phyloP scores from a whole-genome alignment of 352 stramenopile genomes.

The Phytophthora pluvialis region DNA sequence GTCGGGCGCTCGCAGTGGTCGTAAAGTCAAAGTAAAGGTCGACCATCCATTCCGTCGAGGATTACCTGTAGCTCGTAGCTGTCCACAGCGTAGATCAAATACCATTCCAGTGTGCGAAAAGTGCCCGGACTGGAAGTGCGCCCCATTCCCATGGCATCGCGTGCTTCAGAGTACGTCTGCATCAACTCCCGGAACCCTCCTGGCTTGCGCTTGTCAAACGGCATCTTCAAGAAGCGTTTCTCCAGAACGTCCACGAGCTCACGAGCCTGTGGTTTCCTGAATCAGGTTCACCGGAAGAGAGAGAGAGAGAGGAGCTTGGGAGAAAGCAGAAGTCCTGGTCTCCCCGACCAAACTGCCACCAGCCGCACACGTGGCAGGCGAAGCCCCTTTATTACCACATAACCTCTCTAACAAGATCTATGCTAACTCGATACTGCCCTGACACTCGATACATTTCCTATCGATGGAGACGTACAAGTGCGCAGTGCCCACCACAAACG shows the following conservation, averaged over 20 bases:
- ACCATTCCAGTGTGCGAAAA: slow-evolving; percentile 10
- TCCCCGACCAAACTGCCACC: neutral
- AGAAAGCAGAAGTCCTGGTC: neutral
- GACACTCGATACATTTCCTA: no score
- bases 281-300: neutral
- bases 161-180: slow-evolving; percentile 16
- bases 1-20: slow-evolving; percentile 2
- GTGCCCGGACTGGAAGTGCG: neutral
- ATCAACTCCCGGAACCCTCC: slow-evolving; percentile 18
- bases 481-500: slow-evolving; percentile 25
- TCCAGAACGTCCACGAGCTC: slow-evolving; percentile 34
- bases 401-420: slow-evolving; percentile 1
- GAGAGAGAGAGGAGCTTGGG: neutral
- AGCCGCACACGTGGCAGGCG: neutral
- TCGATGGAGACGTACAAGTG: slow-evolving; percentile 21
- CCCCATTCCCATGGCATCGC: slow-evolving; percentile 20
- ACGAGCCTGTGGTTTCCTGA: slow-evolving; percentile 22
- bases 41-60: slow-evolving; percentile 16
- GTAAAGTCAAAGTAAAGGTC: slow-evolving; percentile 10
- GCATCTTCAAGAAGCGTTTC: slow-evolving; percentile 26
- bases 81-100: slow-evolving; percentile 3
- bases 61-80: slow-evolving; percentile 14
- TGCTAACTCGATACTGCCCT: no score
- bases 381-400: neutral
- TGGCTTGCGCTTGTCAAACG: slow-evolving; percentile 13